Evolutionary conservation across 371 early-diverging fungal genomes (phyloP).

Genomic region (Massospora cicadina): DNA sequence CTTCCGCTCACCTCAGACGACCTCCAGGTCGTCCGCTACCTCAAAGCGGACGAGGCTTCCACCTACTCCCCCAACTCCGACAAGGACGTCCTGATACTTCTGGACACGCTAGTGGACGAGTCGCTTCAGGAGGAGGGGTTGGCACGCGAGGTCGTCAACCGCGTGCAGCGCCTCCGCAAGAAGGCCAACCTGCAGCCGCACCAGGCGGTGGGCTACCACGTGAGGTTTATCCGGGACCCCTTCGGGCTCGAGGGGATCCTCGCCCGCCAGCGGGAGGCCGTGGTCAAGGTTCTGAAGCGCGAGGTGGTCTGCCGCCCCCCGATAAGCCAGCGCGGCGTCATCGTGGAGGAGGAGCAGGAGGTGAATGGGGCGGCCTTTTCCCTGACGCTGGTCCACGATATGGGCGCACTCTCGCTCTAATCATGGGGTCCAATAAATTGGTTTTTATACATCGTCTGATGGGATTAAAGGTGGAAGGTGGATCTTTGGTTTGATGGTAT

Average conservation of each 20-base stretch:
- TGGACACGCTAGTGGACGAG: constrained; percentile 70
- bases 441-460: too few species aligned
- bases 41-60: constrained; percentile 31
- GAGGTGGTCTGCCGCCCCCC: constrained; percentile 22
- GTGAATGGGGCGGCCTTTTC: constrained; percentile 27
- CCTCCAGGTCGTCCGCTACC: constrained; percentile 56
- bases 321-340: constrained; percentile 22
- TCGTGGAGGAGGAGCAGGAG: constrained; percentile 60
- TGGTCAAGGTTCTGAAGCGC: constrained; percentile 56
- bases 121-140: constrained; percentile 80
- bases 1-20: constrained; percentile 66
- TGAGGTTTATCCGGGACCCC: constrained; percentile 48
- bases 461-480: too few species aligned
- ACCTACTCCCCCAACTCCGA: constrained; percentile 59
- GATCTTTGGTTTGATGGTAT: too few species aligned
- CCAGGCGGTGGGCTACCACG: constrained; percentile 22
- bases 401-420: neutral
- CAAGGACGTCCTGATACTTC: constrained; percentile 71
- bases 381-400: constrained; percentile 18
- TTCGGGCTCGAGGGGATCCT: constrained; percentile 47
- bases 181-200: constrained; percentile 28
- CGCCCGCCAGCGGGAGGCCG: constrained; percentile 44
- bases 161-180: constrained; percentile 96
- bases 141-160: constrained; percentile 96
- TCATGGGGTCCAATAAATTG: too few species aligned